Conservation (phyloP, 2,329 filamentous ascomycete species). For the Paradendryphiella salina region DNA sequence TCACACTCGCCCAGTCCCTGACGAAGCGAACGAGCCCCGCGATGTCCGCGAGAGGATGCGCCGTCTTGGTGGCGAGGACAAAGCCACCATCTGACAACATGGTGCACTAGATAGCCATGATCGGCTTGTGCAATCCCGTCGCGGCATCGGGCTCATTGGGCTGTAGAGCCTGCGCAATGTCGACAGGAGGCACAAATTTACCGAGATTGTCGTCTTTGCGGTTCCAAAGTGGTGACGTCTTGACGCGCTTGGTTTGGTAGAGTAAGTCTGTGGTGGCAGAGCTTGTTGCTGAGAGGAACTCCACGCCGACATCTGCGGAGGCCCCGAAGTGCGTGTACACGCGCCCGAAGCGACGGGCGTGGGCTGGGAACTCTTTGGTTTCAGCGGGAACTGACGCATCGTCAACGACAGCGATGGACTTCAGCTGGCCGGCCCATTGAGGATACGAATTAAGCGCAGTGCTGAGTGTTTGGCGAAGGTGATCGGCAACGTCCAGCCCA, state of each 20-base stretch:
- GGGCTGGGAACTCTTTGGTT: slow-evolving; percentile 1
- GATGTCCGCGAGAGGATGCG: slow-evolving; percentile 16
- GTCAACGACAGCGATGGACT: slow-evolving; percentile 2
- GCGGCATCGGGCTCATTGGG: slow-evolving; percentile 7
- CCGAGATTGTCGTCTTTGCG: neutral
- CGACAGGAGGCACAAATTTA: neutral
- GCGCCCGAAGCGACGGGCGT: slow-evolving; percentile 10
- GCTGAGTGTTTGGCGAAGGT: slow-evolving; percentile 9
- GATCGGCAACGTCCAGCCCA: neutral
- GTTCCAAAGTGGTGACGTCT: neutral
- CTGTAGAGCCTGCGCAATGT: slow-evolving; percentile 1
- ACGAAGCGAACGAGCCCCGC: slow-evolving; percentile 6
- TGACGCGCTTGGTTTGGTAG: neutral
- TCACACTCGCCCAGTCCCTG: slow-evolving; percentile 12
- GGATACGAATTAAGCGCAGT: slow-evolving; percentile 6
- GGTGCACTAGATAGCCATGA: slow-evolving; percentile 15
- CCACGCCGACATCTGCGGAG: slow-evolving; percentile 2
- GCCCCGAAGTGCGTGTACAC: slow-evolving; percentile 11
- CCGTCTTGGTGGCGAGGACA: slow-evolving; percentile 8
- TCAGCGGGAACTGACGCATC: neutral
- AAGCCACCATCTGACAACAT: slow-evolving; percentile 9
- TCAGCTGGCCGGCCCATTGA: slow-evolving; percentile 10
- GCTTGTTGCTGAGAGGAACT: slow-evolving; percentile 7
- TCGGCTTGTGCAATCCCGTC: slow-evolving; percentile 5
- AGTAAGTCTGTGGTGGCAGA: neutral